A percentile compares a stretch with the other conserved stretches of the same genome.
Evolutionary conservation across 1,284 basidiomycete species (phyloP).

Genomic region (Thelephora terrestris): DNA sequence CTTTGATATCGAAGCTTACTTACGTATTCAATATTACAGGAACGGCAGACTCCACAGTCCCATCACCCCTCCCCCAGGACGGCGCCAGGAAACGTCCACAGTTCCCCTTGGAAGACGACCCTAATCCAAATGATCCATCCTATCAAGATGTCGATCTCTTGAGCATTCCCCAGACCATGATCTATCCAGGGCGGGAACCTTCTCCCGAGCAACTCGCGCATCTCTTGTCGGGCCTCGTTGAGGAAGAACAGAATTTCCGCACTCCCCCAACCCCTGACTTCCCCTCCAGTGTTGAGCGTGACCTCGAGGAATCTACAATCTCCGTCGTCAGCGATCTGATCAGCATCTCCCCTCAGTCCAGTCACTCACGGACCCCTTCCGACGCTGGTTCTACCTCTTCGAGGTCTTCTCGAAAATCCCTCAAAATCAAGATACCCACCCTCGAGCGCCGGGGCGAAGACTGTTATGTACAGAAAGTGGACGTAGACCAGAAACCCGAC

Average conservation of each 20-base stretch:
- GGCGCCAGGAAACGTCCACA: slow-evolving; percentile 18
- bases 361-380: neutral
- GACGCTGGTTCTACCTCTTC: neutral
- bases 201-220: neutral
- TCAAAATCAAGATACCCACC: neutral
- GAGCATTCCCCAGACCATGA: slow-evolving; percentile 1
- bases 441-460: neutral
- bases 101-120: slow-evolving; percentile 2
- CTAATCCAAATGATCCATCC: neutral
- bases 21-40: slow-evolving; percentile 16
- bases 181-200: neutral
- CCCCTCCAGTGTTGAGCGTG: neutral
- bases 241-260: neutral
- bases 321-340: too few relatives aligned
- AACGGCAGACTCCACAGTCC: slow-evolving; percentile 30
- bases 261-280: neutral
- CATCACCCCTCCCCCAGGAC: slow-evolving; percentile 25
- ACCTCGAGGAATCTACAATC: neutral
- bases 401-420: neutral
- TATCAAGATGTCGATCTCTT: slow-evolving; percentile 3
- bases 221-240: neutral
- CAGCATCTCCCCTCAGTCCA: neutral
- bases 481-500: neutral
- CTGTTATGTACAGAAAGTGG: neutral
- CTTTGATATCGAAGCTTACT: neutral